A percentile compares a stretch with the other conserved stretches of the same genome.
These are phyloP conservation scores for Malus asiatica DNA, from an alignment of 306 rosid species.

Conservation along the genomic window DNA sequence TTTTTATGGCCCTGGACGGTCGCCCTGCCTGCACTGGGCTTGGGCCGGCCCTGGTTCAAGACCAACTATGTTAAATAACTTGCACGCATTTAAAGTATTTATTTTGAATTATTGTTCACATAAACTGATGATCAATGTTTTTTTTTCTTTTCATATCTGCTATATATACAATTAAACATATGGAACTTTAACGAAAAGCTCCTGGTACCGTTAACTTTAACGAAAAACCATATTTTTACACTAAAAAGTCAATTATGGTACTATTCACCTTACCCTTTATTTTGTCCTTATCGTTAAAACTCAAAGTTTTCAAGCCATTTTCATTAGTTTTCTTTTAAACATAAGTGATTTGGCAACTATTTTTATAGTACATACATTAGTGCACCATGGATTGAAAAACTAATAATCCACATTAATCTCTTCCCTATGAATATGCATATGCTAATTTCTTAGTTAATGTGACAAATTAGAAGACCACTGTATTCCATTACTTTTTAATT, in stretches of 20 bases:
- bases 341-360: too few species aligned
- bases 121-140: not conserved
- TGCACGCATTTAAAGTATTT: not conserved
- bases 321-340: too few species aligned
- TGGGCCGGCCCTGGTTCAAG: too few species aligned
- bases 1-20: too few species aligned
- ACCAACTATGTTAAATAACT: constrained; percentile 5
- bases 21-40: too few species aligned
- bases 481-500: not conserved
- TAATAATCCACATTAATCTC: too few species aligned
- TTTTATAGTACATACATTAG: not conserved
- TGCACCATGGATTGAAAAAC: not conserved
- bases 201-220: too few species aligned
- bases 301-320: too few species aligned
- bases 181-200: not conserved
- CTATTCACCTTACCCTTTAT: too few species aligned
- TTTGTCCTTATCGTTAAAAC: too few species aligned
- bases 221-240: too few species aligned
- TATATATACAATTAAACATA: not conserved
- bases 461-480: not conserved
- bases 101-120: not conserved
- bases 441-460: not conserved
- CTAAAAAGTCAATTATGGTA: too few species aligned
- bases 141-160: not conserved
- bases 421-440: not conserved